These are phyloP conservation scores for Aspergillus chevalieri DNA, from an alignment of 2,329 filamentous ascomycete genomes.

Conservation along the genomic window DNA sequence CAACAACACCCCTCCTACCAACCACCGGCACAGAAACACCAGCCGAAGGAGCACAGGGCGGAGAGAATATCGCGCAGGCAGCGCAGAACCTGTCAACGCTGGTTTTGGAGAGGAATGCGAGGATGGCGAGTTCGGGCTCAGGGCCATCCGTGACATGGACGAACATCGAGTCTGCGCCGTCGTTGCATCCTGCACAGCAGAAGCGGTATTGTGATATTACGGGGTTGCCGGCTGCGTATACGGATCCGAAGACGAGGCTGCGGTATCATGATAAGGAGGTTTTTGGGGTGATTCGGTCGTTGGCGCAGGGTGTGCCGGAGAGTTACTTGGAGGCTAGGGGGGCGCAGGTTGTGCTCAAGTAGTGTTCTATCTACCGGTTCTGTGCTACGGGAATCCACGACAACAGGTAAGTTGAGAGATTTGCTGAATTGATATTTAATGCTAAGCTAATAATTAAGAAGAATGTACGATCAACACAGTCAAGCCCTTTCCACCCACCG, in stretches of 20 bases:
- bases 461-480: conserved; percentile 83
- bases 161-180: conserved; percentile 92
- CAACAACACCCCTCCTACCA: conserved; percentile 58
- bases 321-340: conserved; percentile 83
- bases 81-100: conserved; percentile 79
- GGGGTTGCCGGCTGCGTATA: conserved; percentile 82
- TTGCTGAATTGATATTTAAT: background rate
- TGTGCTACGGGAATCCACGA: background rate
- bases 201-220: conserved; percentile 96
- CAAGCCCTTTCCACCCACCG: conserved; percentile 89
- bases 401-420: too few species aligned
- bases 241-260: conserved; percentile 89
- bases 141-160: conserved; percentile 82
- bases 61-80: conserved; percentile 73
- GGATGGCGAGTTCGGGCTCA: conserved; percentile 28
- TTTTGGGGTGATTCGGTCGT: conserved; percentile 71
- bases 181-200: conserved; percentile 67
- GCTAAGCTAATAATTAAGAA: background rate
- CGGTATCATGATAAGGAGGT: conserved; percentile 91
- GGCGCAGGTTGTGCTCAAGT: conserved; percentile 90
- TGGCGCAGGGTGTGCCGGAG: conserved; percentile 79
- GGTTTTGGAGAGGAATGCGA: conserved; percentile 73
- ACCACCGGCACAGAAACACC: conserved; percentile 38
- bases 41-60: conserved; percentile 38
- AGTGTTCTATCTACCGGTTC: conserved; percentile 2